These are phyloP conservation scores for Beauveria sp. DNA, from an alignment of 2,329 filamentous ascomycete species.

Conservation along the genomic window DNA sequence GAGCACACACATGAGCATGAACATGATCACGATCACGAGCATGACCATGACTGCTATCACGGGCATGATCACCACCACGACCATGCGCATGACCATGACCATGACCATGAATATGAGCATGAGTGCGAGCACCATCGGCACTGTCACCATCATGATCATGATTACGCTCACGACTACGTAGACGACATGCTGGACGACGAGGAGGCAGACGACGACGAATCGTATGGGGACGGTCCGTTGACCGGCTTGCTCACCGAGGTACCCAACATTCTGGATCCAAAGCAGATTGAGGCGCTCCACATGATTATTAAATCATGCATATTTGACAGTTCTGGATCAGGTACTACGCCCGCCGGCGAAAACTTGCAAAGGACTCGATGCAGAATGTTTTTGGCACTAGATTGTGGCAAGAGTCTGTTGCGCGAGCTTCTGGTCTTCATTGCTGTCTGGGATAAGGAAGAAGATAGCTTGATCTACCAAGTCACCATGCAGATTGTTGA, in stretches of 20 bases:
- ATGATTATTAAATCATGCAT: constrained; percentile 98
- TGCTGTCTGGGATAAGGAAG: constrained; percentile 90
- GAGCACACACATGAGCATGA: constrained; percentile 13
- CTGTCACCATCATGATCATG: constrained; percentile 25
- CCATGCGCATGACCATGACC: constrained; percentile 16
- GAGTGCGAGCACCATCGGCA: constrained; percentile 26
- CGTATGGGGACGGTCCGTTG: constrained; percentile 69
- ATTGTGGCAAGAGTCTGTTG: constrained; percentile 82
- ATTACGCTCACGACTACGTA: constrained; percentile 37
- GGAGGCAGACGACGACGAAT: constrained; percentile 66
- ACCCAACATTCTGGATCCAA: constrained; percentile 85
- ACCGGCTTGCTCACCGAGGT: constrained; percentile 87
- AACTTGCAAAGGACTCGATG: constrained; percentile 88
- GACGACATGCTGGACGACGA: constrained; percentile 58
- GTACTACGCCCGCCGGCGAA: constrained; percentile 58
- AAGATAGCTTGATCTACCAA: constrained; percentile 91
- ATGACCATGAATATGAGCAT: constrained; percentile 35
- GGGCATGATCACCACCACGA: constrained; percentile 25
- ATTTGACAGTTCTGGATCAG: constrained; percentile 69
- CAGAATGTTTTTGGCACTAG: constrained; percentile 79
- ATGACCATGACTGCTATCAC: constrained; percentile 16
- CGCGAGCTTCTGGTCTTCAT: constrained; percentile 92
- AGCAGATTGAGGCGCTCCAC: constrained; percentile 90
- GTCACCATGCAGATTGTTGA: constrained; percentile 95
- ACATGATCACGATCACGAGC: constrained; percentile 14